phyloP scores from a whole-genome alignment of 441 rosid genomes.

The Biscutella laevigata region DNA sequence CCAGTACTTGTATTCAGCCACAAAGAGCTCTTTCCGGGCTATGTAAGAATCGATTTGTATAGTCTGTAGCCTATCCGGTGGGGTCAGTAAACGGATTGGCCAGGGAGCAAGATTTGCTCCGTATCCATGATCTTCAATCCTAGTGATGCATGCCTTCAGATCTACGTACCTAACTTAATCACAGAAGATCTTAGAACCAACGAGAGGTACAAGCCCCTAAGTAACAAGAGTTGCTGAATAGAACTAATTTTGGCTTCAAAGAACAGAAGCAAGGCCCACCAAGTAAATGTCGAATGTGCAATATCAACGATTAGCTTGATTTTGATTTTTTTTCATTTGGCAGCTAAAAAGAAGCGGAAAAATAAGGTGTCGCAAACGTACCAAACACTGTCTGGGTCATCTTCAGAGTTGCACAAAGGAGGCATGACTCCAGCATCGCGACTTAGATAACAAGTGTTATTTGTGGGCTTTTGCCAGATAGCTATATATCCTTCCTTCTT shows the following conservation, averaged over 20 bases:
- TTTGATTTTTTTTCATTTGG: not conserved
- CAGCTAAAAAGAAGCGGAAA: not conserved
- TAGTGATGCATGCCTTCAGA: constrained; percentile 79
- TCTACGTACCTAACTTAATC: constrained; percentile 59
- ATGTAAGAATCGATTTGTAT: constrained; percentile 75
- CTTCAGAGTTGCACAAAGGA: constrained; percentile 68
- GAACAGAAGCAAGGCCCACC: not conserved
- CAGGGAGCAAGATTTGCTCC: constrained; percentile 64
- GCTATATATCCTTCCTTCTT: constrained; percentile 97
- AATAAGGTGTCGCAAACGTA: constrained; percentile 22
- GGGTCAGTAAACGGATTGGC: constrained; percentile 79
- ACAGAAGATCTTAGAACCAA: constrained; percentile 2
- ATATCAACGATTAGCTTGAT: not conserved
- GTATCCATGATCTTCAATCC: constrained; percentile 74
- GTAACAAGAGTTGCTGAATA: constrained; percentile 8
- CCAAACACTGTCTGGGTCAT: constrained; percentile 91
- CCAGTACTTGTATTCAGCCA: constrained; percentile 90
- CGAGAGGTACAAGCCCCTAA: constrained; percentile 1
- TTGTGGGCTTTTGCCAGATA: constrained; percentile 78
- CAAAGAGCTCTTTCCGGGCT: constrained; percentile 82
- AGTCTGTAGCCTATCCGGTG: constrained; percentile 90
- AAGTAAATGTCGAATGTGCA: constrained; percentile 1
- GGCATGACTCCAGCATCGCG: constrained; percentile 61
- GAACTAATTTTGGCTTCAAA: not conserved
- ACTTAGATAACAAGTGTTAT: constrained; percentile 75